Percentiles rank a stretch among this genome's conserved stretches.
These are phyloP conservation scores for Sarocladium strictum DNA, from an alignment of 2,329 filamentous ascomycete genomes.

Conservation along the genomic window DNA sequence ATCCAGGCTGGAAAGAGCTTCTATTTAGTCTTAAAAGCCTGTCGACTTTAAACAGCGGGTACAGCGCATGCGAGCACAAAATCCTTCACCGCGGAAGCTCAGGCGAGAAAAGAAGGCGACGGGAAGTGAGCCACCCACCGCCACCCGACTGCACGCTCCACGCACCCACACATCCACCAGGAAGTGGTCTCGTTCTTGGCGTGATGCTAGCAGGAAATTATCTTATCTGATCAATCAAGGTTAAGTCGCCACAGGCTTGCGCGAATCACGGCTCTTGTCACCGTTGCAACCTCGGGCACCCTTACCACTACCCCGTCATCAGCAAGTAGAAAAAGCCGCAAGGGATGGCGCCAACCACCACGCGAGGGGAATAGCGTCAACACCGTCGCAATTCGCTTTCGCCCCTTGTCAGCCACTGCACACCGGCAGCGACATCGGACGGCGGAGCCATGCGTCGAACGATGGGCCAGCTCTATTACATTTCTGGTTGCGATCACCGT, in stretches of 20 bases:
- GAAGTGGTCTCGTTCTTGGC: neutral
- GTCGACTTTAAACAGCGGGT: no score
- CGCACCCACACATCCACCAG: no score
- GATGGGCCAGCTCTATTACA: neutral
- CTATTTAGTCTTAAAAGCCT: no score
- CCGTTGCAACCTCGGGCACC: neutral
- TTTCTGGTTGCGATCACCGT: neutral
- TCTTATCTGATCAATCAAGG: conserved; percentile 8
- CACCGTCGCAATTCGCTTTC: neutral
- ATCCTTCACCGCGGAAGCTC: no score
- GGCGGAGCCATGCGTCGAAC: neutral
- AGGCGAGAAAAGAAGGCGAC: no score
- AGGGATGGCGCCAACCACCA: neutral
- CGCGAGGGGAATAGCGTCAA: neutral
- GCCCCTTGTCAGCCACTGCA: neutral
- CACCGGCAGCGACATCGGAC: neutral
- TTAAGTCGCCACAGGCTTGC: neutral
- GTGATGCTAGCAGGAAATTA: neutral
- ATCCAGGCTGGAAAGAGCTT: no score
- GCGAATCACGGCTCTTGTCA: neutral
- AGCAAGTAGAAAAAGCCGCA: conserved; percentile 2
- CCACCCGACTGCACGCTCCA: no score
- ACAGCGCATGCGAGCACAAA: no score
- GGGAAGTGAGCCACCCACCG: no score
- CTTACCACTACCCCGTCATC: neutral